These are phyloP conservation scores for Saitozyma podzolica DNA, from an alignment of 768 basidiomycete genomes.

Conservation along the genomic window DNA sequence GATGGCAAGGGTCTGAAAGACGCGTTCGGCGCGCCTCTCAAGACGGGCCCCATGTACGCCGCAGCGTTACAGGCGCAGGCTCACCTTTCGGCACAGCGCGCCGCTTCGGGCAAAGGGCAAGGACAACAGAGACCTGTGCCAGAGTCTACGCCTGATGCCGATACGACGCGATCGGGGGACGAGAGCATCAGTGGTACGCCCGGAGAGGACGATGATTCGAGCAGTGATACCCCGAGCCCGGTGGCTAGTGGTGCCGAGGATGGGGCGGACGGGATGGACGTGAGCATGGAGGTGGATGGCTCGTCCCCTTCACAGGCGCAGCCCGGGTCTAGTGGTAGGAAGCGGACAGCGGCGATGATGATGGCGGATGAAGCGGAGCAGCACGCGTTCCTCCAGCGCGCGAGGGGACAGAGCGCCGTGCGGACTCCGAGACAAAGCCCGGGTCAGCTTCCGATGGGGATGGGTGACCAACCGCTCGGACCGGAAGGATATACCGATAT, in stretches of 20 bases:
- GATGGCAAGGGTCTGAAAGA: constrained; percentile 36
- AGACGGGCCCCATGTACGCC: constrained; percentile 39
- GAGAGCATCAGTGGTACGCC: constrained; percentile 27
- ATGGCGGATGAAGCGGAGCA: constrained; percentile 36
- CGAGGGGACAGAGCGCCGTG: constrained; percentile 34
- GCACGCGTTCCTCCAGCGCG: constrained; percentile 26
- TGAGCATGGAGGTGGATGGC: constrained; percentile 34
- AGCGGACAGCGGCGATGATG: constrained; percentile 36
- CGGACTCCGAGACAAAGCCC: constrained; percentile 38
- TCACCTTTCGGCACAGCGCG: constrained; percentile 23
- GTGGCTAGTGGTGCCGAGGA: constrained; percentile 15
- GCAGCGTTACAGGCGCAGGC: constrained; percentile 45
- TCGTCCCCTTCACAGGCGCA: constrained; percentile 4
- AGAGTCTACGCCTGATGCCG: constrained; percentile 37
- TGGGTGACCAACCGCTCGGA: constrained; percentile 37
- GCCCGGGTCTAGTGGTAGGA: constrained; percentile 19
- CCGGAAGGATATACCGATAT: constrained; percentile 75
- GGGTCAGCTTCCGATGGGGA: constrained; percentile 17
- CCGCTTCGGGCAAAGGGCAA: constrained; percentile 8
- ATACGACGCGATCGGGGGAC: constrained; percentile 19
- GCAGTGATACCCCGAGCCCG: constrained; percentile 31
- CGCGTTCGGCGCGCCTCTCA: constrained; percentile 22
- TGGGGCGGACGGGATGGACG: constrained; percentile 8
- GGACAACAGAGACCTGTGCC: not conserved
- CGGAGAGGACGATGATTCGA: constrained; percentile 30